phyloP scores from a whole-genome alignment of 2,329 filamentous ascomycete genomes.

The Teratosphaeria viscida region DNA sequence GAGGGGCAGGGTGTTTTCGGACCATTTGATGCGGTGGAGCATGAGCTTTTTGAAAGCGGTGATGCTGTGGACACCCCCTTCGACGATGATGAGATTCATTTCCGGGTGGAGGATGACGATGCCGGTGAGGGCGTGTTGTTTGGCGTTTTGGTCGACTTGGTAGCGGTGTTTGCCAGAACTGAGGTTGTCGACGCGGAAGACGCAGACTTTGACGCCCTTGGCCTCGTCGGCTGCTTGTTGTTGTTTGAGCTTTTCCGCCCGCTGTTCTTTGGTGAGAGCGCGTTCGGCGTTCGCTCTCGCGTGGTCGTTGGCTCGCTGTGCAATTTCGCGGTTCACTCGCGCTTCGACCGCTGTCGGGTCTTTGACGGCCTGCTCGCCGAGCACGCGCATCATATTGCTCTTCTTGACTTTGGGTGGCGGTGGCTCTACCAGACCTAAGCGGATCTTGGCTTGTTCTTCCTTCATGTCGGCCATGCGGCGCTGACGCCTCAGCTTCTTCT shows the following conservation, averaged over 20 bases:
- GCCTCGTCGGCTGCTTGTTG: conserved; percentile 84
- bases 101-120: conserved; percentile 86
- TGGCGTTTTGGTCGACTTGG: conserved; percentile 85
- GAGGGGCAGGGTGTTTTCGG: conserved; percentile 67
- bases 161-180: conserved; percentile 85
- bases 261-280: conserved; percentile 79
- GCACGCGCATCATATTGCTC: conserved; percentile 91
- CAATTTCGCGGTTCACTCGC: conserved; percentile 84
- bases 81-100: conserved; percentile 81
- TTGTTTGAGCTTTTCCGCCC: conserved; percentile 66
- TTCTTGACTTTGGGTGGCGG: conserved; percentile 95
- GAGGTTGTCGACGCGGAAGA: conserved; percentile 83
- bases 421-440: conserved; percentile 77
- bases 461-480: conserved; percentile 87
- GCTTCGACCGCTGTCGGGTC: conserved; percentile 96
- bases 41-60: conserved; percentile 85
- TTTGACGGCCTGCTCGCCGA: conserved; percentile 85
- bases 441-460: conserved; percentile 92
- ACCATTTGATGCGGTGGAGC: conserved; percentile 90
- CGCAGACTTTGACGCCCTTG: conserved; percentile 73
- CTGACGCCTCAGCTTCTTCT: conserved; percentile 81
- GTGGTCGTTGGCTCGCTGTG: conserved; percentile 71
- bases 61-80: conserved; percentile 77
- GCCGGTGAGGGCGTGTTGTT: conserved; percentile 76
- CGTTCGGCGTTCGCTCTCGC: conserved; percentile 69